Evolutionary conservation across 176 grass and related monocot genomes (phyloP).

Genomic region (Rhynchospora pubera): DNA sequence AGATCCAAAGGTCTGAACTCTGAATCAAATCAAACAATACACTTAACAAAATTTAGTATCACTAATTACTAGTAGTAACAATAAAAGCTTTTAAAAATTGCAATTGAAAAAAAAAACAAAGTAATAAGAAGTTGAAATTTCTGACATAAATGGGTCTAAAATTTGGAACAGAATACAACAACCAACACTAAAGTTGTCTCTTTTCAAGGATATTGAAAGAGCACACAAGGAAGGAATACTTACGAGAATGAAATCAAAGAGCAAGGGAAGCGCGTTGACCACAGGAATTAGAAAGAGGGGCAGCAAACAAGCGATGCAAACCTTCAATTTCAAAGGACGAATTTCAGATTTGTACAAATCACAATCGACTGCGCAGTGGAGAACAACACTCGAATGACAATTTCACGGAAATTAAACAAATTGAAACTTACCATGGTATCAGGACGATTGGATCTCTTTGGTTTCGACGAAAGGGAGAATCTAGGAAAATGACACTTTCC

Average conservation of each 20-base stretch:
- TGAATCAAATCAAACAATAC: not conserved
- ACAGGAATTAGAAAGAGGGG: conserved; percentile 90
- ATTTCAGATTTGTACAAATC: not conserved
- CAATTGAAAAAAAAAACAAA: no score
- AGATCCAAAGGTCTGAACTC: not conserved
- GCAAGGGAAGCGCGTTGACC: conserved; percentile 92
- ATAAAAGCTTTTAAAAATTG: not conserved
- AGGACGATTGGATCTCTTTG: conserved; percentile 3
- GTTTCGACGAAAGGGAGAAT: not conserved
- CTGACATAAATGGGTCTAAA: not conserved
- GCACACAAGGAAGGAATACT: not conserved
- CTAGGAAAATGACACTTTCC: not conserved
- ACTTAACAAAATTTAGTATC: not conserved
- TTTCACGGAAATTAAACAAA: not conserved
- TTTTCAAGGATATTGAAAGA: not conserved
- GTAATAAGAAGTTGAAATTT: not conserved
- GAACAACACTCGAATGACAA: not conserved
- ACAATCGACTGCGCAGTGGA: not conserved
- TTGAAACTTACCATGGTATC: conserved; percentile 31
- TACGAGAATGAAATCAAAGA: conserved; percentile 77
- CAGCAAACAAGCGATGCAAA: conserved; percentile 73
- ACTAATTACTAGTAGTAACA: not conserved
- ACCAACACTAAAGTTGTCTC: not conserved
- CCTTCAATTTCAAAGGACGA: conserved; percentile 19
- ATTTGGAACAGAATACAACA: not conserved